phyloP scores from a whole-genome alignment of 179 eudicot genomes.

The Beta lomatogona region DNA sequence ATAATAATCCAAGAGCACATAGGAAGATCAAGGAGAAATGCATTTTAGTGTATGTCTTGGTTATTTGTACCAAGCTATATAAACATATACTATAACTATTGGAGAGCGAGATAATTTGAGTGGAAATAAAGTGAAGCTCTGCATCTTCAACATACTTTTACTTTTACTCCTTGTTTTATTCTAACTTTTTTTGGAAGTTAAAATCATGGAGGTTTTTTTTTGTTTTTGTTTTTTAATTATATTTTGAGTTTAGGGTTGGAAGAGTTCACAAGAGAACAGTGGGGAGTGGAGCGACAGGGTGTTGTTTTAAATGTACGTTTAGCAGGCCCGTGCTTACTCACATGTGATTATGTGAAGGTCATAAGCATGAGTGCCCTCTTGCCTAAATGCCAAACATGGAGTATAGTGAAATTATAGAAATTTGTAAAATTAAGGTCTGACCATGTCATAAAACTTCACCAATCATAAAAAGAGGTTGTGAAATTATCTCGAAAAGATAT shows the following conservation, averaged over 20 bases:
- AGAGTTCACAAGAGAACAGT: slow-evolving; percentile 36
- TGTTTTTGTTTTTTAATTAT: neutral
- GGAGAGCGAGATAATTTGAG: too few species aligned
- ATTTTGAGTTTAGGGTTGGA: too few species aligned
- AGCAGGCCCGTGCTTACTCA: slow-evolving; percentile 26
- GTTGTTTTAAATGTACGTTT: neutral
- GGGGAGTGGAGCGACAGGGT: slow-evolving; percentile 12
- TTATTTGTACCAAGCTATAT: neutral
- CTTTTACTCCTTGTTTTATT: neutral
- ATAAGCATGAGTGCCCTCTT: neutral
- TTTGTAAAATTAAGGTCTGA: neutral
- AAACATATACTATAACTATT: too few species aligned
- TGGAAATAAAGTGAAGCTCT: neutral
- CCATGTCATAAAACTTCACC: neutral
- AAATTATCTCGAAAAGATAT: neutral
- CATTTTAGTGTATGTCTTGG: neutral
- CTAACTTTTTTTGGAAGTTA: slow-evolving; percentile 12
- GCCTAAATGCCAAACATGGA: neutral
- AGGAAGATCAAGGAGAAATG: slow-evolving; percentile 5
- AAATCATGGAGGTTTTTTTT: neutral
- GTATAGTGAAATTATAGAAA: neutral
- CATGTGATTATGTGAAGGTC: slow-evolving; percentile 17
- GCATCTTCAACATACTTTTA: neutral
- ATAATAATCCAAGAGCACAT: neutral
- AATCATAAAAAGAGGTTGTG: too few species aligned